Conservation (phyloP, 306 rosid genomes). For the Echinosophora koreensis region DNA sequence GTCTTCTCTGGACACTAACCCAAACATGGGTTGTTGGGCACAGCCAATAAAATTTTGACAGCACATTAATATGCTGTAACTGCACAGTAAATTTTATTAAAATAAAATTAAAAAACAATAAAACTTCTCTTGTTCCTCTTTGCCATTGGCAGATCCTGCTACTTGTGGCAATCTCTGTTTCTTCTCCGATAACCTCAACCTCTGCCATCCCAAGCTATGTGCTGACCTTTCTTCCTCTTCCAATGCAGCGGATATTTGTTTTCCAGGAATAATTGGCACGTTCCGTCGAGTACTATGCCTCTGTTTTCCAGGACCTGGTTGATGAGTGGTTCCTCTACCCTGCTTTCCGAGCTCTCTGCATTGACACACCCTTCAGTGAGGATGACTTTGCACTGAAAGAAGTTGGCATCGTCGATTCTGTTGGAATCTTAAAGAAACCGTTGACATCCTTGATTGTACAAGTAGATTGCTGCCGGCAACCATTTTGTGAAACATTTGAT, state of each 20-base stretch:
- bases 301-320: conserved; percentile 57
- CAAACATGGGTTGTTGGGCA: too few species aligned
- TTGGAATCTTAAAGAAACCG: conserved; percentile 56
- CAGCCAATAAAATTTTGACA: too few species aligned
- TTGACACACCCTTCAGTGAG: conserved; percentile 56
- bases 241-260: neutral
- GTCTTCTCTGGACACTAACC: too few species aligned
- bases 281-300: conserved; percentile 55
- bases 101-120: too few species aligned
- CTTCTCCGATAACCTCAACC: conserved; percentile 47
- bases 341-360: conserved; percentile 53
- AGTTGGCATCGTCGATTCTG: conserved; percentile 51
- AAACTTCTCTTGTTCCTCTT: too few species aligned
- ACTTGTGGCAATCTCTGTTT: conserved; percentile 55
- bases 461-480: conserved; percentile 46
- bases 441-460: conserved; percentile 49
- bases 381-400: conserved; percentile 57
- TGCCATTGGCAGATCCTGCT: conserved; percentile 46
- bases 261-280: conserved; percentile 52
- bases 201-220: neutral
- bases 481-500: conserved; percentile 49
- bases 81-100: too few species aligned
- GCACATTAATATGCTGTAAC: too few species aligned
- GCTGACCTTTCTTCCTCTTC: neutral
- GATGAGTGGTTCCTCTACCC: conserved; percentile 55